These are phyloP conservation scores for Blastosporella zonata DNA, from an alignment of 1,284 basidiomycete species.

Conservation along the genomic window DNA sequence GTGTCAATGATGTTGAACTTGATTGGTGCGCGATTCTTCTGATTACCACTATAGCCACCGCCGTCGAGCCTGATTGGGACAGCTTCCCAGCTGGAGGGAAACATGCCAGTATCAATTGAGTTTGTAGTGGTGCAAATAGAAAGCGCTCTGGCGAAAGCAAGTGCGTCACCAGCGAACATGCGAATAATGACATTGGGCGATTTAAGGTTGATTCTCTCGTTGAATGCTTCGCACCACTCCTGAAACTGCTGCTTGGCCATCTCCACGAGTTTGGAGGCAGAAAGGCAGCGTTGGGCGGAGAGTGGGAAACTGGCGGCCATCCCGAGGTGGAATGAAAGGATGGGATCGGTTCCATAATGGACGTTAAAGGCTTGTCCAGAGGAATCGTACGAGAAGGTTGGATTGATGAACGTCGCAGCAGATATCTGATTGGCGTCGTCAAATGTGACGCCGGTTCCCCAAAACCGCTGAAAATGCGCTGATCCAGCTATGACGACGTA, in stretches of 20 bases:
- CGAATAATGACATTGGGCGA: slow-evolving; percentile 21
- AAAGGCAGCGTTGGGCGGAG: not conserved
- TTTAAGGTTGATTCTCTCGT: slow-evolving; percentile 2
- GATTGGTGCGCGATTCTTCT: slow-evolving; percentile 25
- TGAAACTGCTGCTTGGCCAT: slow-evolving; percentile 32
- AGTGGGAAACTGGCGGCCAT: slow-evolving; percentile 27
- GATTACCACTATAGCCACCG: slow-evolving; percentile 29
- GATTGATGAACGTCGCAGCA: slow-evolving; percentile 38
- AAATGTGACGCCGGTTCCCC: slow-evolving; percentile 42
- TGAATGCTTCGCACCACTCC: slow-evolving; percentile 6
- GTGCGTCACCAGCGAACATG: slow-evolving; percentile 33
- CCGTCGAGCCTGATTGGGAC: slow-evolving; percentile 32
- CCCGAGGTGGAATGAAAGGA: slow-evolving; percentile 44
- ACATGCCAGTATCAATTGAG: slow-evolving; percentile 26
- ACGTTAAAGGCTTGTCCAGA: slow-evolving; percentile 36
- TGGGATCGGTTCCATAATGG: slow-evolving; percentile 44
- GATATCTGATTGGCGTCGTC: slow-evolving; percentile 23
- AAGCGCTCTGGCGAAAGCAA: slow-evolving; percentile 30
- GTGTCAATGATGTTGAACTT: slow-evolving; percentile 48
- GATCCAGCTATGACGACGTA: slow-evolving; percentile 21
- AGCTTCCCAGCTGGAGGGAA: slow-evolving; percentile 35
- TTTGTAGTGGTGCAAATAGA: slow-evolving; percentile 19
- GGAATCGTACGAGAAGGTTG: slow-evolving; percentile 44
- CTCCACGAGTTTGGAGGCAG: slow-evolving; percentile 22
- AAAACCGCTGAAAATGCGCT: slow-evolving; percentile 34